phyloP scores from a whole-genome alignment of 805 yeast genomes.

The Yarrowia sp. region DNA sequence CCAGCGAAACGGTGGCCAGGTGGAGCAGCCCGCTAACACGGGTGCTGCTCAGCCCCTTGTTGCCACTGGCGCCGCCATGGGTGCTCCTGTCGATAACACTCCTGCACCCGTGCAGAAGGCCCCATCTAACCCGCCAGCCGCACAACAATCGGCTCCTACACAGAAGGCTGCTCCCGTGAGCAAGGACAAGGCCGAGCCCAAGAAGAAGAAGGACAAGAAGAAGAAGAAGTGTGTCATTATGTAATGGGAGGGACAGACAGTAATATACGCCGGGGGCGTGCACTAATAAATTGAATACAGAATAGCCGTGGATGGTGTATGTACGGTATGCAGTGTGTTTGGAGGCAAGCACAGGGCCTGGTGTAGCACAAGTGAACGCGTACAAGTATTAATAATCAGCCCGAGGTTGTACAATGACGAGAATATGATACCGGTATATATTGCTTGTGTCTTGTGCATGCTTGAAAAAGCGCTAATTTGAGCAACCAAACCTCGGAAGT shows the following conservation, averaged over 20 bases:
- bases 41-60: slow-evolving; percentile 4
- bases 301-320: too few relatives aligned
- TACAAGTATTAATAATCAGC: not conserved
- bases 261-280: slow-evolving; percentile 17
- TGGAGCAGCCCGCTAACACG: not conserved
- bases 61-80: not conserved
- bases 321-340: too few relatives aligned
- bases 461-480: not conserved
- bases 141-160: slow-evolving; percentile 14
- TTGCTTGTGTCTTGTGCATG: not conserved
- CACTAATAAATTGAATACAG: slow-evolving; percentile 12
- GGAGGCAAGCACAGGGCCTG: too few relatives aligned
- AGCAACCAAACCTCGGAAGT: not conserved
- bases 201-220: slow-evolving; percentile 25
- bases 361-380: not conserved
- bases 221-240: slow-evolving; percentile 27
- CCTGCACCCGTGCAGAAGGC: slow-evolving; percentile 5
- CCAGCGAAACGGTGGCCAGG: slow-evolving; percentile 52
- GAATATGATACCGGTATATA: not conserved
- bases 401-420: too few relatives aligned
- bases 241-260: not conserved
- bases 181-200: slow-evolving; percentile 21
- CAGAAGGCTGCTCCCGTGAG: slow-evolving; percentile 9
- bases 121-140: slow-evolving; percentile 1
- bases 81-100: not conserved